Base-by-base conservation (phyloP, 495 filamentous ascomycete species). In the Xylaria venustula region DNA sequence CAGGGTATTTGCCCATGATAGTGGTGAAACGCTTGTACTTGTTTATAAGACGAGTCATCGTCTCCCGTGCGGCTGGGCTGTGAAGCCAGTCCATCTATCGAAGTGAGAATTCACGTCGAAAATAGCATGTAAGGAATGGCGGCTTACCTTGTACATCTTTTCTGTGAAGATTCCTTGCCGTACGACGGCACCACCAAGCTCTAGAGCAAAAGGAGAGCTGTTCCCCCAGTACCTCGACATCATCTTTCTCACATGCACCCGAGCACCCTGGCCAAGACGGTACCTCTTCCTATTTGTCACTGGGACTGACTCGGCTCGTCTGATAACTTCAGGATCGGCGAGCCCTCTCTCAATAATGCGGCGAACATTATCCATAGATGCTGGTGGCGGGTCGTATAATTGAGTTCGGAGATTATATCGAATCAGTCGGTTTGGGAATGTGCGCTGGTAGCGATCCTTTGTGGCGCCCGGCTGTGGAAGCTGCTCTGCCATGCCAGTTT, bases 151-250 rank as follows among this genome's bases (percentile, higher is more conserved):
- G 68, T 85, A 79, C 89, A 96, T 94, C 75, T 95, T 95, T 40
- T 90, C 83, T 30, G 92, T 76, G 65, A 96, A 96, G 22, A 83
- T 79, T 1, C 88, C 84, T 67, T 96, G 92, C 1, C 92, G 84
- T 64, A 93, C 83, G 20, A 95, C 90, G 2, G 91, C 92, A 19
- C 87, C 87, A 23, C 86, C 76, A 5, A 96, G 85, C 66, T 94
- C 89, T 3, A 93, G 77, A 1, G 84, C 86, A 62, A 93, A 92
- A 0, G 78, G 75, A 4, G 84, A 85, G 30, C 77, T 79, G 64
- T 93, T 96, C 25, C 87, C 83, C 89, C 89, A 92, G 76, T 94
- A 94, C 28, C 84, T 79, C 17, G 82, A 83, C 85, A 94, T 88
- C 88, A 91, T 90, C 61, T 85, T 85, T 17, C 89, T 84, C 44